Evolutionary conservation across 805 yeast species (phyloP), one percentile per base, ranked within the genome.

Genomic region (Suhomyces sp.): DNA sequence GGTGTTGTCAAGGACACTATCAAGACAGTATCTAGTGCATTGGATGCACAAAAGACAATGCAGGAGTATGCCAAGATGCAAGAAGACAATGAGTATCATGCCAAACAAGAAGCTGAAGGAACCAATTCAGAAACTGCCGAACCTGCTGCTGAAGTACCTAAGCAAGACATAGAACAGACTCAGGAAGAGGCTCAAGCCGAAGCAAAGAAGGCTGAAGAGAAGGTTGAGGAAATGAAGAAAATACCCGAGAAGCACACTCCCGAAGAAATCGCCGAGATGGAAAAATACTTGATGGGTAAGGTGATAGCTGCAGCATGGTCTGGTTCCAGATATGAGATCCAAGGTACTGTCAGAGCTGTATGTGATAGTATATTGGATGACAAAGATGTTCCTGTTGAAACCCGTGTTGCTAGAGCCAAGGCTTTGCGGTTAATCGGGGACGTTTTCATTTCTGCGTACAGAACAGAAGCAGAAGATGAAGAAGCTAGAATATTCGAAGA

Each of bases 291-390:
- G 45, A 79, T 83, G 70, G 93, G 91, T 14, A 85, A 84, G 56
- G 85, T 84, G 13, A 62, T 85, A 22, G 82, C 85, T 6, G 91
- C 90, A 2, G 93, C 93, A 6, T 85, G 95, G 95, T 78, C 79
- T 9, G 88, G 91, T 0, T 79, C 90, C 9, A 81, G 76, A 51
- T 83, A 79, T 53, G 95, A 85, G 56, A 84, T 85, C 35, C 83
- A 80, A 54, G 71, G 82, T 10, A 83, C 88, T 0, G 68, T 83
- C 35, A 74, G 86, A 46, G 76, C 71, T 9, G 93, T 84, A 9
- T 83, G 91, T 60, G 83, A 82, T 47, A 65, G 61, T 26, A 71
- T 84, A 2, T 59, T 85, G 29, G 70, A 76, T 34, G 91, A 85
- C 47, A 67, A 74, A 35, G 63, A 65, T 0, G 77, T 72, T 5